Evolutionary conservation across 352 stramenopile genomes (phyloP).

Genomic region (Pythium coloratum): DNA sequence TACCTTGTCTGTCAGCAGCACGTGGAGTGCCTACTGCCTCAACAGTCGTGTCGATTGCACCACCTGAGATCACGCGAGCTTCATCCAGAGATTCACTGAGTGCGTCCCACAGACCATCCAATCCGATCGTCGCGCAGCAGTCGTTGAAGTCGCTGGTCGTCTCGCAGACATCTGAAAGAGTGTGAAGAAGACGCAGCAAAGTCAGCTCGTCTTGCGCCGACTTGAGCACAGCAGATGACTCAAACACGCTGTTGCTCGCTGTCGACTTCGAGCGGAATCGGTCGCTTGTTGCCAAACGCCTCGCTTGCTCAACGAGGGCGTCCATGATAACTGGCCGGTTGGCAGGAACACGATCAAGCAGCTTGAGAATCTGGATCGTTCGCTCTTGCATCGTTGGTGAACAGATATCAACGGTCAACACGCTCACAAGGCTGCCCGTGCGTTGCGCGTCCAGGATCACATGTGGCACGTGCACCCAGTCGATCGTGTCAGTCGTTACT

Average conservation of each 20-base stretch:
- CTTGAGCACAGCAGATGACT: constrained; percentile 76
- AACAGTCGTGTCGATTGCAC: constrained; percentile 4
- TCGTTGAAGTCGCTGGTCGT: constrained; percentile 70
- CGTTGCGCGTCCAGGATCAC: constrained; percentile 53
- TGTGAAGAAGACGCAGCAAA: constrained; percentile 95
- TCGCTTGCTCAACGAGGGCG: constrained; percentile 68
- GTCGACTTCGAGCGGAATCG: constrained; percentile 22
- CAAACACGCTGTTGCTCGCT: constrained; percentile 33
- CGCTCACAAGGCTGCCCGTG: constrained; percentile 62
- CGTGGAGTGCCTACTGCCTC: neutral
- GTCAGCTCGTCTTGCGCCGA: constrained; percentile 92
- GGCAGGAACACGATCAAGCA: constrained; percentile 60
- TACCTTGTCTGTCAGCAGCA: neutral
- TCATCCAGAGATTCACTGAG: constrained; percentile 76
- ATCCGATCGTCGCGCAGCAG: constrained; percentile 63
- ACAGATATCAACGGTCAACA: constrained; percentile 81
- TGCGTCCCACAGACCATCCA: constrained; percentile 78
- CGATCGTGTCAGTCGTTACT: constrained; percentile 26
- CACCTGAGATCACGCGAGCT: constrained; percentile 34
- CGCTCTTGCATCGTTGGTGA: constrained; percentile 82
- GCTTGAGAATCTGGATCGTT: constrained; percentile 75
- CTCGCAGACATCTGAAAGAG: constrained; percentile 86
- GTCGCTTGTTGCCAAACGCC: constrained; percentile 40
- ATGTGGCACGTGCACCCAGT: constrained; percentile 72
- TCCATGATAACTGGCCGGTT: constrained; percentile 66